Base-by-base conservation (phyloP, 1,139 yeast species). In the Debaryomyces sp. region DNA sequence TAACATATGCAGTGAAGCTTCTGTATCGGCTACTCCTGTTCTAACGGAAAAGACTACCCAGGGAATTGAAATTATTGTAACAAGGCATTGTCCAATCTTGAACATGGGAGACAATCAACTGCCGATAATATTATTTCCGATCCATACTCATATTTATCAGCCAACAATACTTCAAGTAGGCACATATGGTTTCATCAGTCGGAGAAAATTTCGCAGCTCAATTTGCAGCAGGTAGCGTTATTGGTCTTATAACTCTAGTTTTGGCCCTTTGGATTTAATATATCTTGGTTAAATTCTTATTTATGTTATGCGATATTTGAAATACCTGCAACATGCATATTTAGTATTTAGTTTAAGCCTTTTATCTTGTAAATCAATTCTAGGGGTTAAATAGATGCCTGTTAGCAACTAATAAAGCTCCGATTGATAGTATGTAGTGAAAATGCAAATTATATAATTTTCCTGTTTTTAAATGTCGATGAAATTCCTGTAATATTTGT, bases 11-110 rank as follows among this genome's bases (percentile, higher is more conserved):
- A 54, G 64, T 27, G 56, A 61, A 17, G 60, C 60, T 30, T 60
- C 71, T 39, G 68, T 67, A 38, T 5, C 18, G 7, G 35, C 21
- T 17, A 13, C 35, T 2, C 35, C 35, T 7, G 18, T 17, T 32
- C 15, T 15, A 17, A 63, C 73, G 44, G 64, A 70, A 50, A 54
- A 57, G 41, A 59, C 66, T 44, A 62, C 66, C 45, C 62, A 67
- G 47, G 59, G 57, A 30, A 50, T 56, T 48, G 53, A 58, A 45
- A 69, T 72, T 43, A 50, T 60, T 38, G 67, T 67, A 61, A 63
- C 70, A 48, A 69, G 73, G 37, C 68, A 63, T 60, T 68, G 72
- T 55, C 73, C 73, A 48, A 57, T 66, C 12, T 27, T 13, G 8
- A n/a, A 27, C 4, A 27, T 6, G 6, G 13, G 6, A 12, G 6